phyloP scores from a whole-genome alignment of 768 basidiomycete species.

The Zangia roseola region DNA sequence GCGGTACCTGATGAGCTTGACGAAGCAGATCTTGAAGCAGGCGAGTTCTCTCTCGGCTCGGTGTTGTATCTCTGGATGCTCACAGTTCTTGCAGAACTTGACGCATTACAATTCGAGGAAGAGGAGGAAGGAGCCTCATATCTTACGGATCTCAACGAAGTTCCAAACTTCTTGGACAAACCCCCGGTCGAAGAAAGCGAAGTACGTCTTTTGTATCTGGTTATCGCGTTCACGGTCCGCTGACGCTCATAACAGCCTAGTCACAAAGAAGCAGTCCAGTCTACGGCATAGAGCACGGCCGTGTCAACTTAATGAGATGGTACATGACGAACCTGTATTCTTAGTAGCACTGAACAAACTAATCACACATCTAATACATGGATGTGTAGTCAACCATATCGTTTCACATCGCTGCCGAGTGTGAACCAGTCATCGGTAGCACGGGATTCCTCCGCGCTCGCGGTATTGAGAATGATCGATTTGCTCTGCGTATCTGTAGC shows the following conservation, averaged over 20 bases:
- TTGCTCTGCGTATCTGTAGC: constrained; percentile 78
- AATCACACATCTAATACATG: not conserved
- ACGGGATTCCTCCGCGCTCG: constrained; percentile 56
- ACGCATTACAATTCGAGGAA: constrained; percentile 87
- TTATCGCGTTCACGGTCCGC: not conserved
- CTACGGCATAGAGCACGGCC: constrained; percentile 35
- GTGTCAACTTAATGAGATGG: constrained; percentile 1
- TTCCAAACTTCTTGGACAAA: constrained; percentile 91
- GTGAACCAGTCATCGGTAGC: constrained; percentile 78
- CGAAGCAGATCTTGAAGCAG: constrained; percentile 96
- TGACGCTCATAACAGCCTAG: constrained; percentile 36
- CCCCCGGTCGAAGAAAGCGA: constrained; percentile 70
- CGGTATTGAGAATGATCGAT: constrained; percentile 75
- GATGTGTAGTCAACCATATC: constrained; percentile 55
- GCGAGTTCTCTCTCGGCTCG: constrained; percentile 39
- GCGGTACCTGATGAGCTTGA: constrained; percentile 97
- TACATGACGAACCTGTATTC: constrained; percentile 16
- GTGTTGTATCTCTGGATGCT: not conserved
- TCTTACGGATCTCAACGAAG: constrained; percentile 79
- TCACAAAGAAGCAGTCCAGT: constrained; percentile 55
- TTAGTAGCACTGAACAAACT: not conserved
- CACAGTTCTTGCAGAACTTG: constrained; percentile 65
- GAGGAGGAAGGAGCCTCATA: constrained; percentile 92
- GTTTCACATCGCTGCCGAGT: constrained; percentile 46
- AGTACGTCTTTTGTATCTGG: constrained; percentile 36